Conservation (phyloP, 2,329 filamentous ascomycete species). For the Aspergillus sp. region DNA sequence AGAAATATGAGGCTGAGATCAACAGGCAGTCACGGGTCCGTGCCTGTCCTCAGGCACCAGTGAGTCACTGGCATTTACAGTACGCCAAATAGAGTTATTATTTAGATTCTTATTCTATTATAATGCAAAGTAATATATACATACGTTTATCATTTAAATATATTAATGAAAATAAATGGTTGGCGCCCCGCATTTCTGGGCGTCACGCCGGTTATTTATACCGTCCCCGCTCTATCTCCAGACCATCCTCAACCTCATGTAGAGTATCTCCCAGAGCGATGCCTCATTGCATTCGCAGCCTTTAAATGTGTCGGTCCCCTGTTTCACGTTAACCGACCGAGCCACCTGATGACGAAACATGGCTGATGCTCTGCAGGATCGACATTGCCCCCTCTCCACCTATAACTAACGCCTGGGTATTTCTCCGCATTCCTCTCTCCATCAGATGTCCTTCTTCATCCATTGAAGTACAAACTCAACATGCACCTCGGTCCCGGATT, state of each 20-base stretch:
- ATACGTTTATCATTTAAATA: no score
- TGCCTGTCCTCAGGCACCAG: background rate
- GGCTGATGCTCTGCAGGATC: constrained; percentile 2
- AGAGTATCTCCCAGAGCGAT: background rate
- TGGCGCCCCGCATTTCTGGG: no score
- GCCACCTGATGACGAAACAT: constrained; percentile 7
- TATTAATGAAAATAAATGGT: no score
- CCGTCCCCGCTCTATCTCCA: background rate
- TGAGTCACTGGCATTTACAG: background rate
- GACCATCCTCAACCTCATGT: background rate
- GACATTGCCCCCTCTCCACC: constrained; percentile 1
- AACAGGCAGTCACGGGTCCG: background rate
- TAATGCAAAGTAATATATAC: no score
- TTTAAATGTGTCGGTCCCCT: background rate
- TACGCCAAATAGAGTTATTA: no score
- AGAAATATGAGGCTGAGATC: background rate
- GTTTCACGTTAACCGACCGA: background rate
- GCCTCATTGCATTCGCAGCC: background rate
- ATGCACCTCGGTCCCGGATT: constrained; percentile 17
- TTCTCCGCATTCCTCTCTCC: background rate
- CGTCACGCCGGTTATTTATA: background rate
- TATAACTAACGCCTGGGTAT: background rate
- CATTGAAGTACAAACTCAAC: background rate
- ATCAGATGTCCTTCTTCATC: background rate
- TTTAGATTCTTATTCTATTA: no score